Conservation (phyloP, 2,329 filamentous ascomycete genomes). For the Tolypocladium ophioglossoides region DNA sequence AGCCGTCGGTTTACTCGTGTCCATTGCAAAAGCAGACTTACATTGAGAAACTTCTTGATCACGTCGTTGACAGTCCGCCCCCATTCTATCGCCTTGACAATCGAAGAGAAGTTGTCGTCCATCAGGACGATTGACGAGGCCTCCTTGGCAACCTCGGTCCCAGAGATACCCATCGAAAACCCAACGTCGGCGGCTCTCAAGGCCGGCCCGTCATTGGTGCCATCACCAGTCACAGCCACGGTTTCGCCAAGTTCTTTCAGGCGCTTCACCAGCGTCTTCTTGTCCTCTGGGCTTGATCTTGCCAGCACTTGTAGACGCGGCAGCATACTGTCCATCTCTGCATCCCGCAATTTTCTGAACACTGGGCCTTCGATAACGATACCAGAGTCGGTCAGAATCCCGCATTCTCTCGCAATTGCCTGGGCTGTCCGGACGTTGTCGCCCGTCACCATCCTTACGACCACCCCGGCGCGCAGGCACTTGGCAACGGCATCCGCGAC, state of each 20-base stretch:
- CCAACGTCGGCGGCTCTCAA: slow-evolving; percentile 57
- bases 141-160: slow-evolving; percentile 58
- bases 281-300: slow-evolving; percentile 49
- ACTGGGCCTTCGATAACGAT: slow-evolving; percentile 56
- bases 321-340: slow-evolving; percentile 41
- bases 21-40: slow-evolving; percentile 8
- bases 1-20: not conserved
- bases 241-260: slow-evolving; percentile 46
- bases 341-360: slow-evolving; percentile 45
- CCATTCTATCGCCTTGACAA: slow-evolving; percentile 58
- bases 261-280: slow-evolving; percentile 42
- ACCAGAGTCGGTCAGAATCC: slow-evolving; percentile 50
- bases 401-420: slow-evolving; percentile 53
- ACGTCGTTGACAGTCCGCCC: slow-evolving; percentile 60
- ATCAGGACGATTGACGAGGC: slow-evolving; percentile 58
- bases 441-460: slow-evolving; percentile 50
- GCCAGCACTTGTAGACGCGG: slow-evolving; percentile 41
- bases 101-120: slow-evolving; percentile 57
- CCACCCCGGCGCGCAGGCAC: slow-evolving; percentile 51
- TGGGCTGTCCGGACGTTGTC: slow-evolving; percentile 46
- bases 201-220: slow-evolving; percentile 56
- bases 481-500: slow-evolving; percentile 49
- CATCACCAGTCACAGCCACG: slow-evolving; percentile 55
- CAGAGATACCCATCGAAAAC: slow-evolving; percentile 58
- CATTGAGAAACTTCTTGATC: slow-evolving; percentile 57